Conservation (phyloP, 1,284 basidiomycete species). For the Neonothopanus nambi region DNA sequence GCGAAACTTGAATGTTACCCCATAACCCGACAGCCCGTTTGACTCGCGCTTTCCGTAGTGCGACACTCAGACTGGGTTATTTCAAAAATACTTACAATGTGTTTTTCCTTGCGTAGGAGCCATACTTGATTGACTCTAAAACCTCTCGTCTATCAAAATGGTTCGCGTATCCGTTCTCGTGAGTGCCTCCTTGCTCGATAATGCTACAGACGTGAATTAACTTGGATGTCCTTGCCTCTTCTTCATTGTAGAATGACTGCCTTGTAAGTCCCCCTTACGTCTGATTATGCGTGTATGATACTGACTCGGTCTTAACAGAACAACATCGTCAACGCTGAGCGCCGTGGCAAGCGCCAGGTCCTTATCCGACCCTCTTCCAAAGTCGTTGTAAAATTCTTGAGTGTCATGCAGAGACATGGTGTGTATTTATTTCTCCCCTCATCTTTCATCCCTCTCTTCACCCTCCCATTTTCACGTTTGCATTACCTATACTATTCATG, state of each 20-base stretch:
- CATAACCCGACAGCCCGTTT: conserved; percentile 51
- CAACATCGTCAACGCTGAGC: conserved; percentile 98
- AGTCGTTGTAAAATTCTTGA: conserved; percentile 94
- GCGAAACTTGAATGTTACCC: not conserved
- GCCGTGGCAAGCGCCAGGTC: conserved; percentile 97
- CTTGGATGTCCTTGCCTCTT: conserved; percentile 13
- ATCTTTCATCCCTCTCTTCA: not conserved
- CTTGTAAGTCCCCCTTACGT: conserved; percentile 29
- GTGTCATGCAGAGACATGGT: conserved; percentile 98
- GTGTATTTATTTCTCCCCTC: conserved; percentile 41
- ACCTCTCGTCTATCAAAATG: conserved; percentile 51
- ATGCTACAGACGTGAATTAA: no score
- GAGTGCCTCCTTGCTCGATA: conserved; percentile 37
- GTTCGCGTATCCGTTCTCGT: conserved; percentile 85
- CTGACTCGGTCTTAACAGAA: conserved; percentile 39
- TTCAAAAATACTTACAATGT: conserved; percentile 32
- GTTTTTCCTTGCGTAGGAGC: conserved; percentile 18
- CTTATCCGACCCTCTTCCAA: conserved; percentile 94
- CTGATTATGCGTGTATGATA: no score
- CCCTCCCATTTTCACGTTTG: conserved; percentile 13
- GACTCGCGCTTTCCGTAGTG: conserved; percentile 78
- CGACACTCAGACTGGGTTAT: conserved; percentile 78
- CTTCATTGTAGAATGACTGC: conserved; percentile 71
- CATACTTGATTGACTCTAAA: conserved; percentile 20
- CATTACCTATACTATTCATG: conserved; percentile 12